Percentiles rank a stretch among this genome's conserved stretches.
These are phyloP conservation scores for Xylaria hypoxylon DNA, from an alignment of 2,329 filamentous ascomycete species.

Conservation along the genomic window DNA sequence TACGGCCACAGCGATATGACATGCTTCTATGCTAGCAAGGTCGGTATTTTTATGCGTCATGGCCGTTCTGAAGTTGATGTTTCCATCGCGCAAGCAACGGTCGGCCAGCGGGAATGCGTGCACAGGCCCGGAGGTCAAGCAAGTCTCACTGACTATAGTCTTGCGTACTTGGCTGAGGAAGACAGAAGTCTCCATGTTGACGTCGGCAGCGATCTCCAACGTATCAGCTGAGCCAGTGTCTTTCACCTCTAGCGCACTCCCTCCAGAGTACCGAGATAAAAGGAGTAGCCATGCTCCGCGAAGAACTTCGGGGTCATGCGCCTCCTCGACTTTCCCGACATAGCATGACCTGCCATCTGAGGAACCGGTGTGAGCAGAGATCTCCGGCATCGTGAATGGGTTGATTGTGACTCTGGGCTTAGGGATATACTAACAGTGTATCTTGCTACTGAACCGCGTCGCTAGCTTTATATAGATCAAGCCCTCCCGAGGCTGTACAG, in stretches of 20 bases:
- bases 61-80: background rate
- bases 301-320: background rate
- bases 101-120: background rate
- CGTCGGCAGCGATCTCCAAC: background rate
- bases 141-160: background rate
- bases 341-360: background rate
- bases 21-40: background rate
- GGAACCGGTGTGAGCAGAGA: background rate
- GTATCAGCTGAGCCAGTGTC: background rate
- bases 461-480: constrained; percentile 1
- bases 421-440: background rate
- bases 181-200: background rate
- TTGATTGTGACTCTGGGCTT: background rate
- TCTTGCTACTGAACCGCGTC: background rate
- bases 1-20: background rate
- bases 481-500: background rate
- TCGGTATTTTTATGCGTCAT: background rate
- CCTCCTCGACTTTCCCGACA: background rate
- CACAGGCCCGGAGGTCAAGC: background rate
- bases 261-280: background rate
- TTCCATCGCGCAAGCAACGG: background rate
- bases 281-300: background rate
- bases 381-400: background rate
- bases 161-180: background rate
- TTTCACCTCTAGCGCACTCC: background rate